Base-by-base conservation (phyloP, 164 flowering plant genomes). In the Cinnamomum micranthum region DNA sequence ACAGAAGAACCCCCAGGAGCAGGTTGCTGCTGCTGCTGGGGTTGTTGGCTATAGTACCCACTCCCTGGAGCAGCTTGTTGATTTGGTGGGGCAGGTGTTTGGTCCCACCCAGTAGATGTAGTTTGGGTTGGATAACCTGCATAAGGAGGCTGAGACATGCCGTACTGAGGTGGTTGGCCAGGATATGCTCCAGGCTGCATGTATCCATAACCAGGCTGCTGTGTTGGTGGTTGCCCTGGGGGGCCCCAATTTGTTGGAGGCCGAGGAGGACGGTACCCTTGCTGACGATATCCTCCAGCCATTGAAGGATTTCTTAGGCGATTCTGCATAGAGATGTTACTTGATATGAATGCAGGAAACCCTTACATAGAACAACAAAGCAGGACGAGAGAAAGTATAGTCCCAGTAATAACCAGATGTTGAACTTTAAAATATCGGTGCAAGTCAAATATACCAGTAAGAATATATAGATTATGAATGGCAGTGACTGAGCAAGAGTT, bases 161-260 rank as follows among this genome's bases (percentile, higher is more conserved):
- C 84, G 77, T 91, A 95, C 78, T 91, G 97, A 19, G 91, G 87
- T 22, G 97, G 72, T 5, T 85, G 86, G 3, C 87, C 92, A 68
- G 93, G 85, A 77, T 92, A 92, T 67, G 90, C 84, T 17, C 96
- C 96, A 76, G 97, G 91, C 73, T 92, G 98, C 82, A 77, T 78
- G 76, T 96, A 92, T 65, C 98, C 95, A 79, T 94, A 92, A 50
- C 89, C 91, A 74, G 91, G 79, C 84, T 94, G 99, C 80, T 91
- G 99, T 84, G 82, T 77, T 27, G 80, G 85, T 41, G 84, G 85
- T 55, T 55, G 60, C 1, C 91, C 94, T 77, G 90, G 81, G 9
- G 86, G 89, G 25, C 84, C 90, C 97, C 97, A 93, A 80, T 71
- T 87, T 22, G 86, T 68, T 20, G 86, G 89, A 27, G 97, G 91